Percentiles rank a stretch among this genome's conserved stretches.
phyloP scores from a whole-genome alignment of 2,329 filamentous ascomycete species.

The Xylaria sp. region DNA sequence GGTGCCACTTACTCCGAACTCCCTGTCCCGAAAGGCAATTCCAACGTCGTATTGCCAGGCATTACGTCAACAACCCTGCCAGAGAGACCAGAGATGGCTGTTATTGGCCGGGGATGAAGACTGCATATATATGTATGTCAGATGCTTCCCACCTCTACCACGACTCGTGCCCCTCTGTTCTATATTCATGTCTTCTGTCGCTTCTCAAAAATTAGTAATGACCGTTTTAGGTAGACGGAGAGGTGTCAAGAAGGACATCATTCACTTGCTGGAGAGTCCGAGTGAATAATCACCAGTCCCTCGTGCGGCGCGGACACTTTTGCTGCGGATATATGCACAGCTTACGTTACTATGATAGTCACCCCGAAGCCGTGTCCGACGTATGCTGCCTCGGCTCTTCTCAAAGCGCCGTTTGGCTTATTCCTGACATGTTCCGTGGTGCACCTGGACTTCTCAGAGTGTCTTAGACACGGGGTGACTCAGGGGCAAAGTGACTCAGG shows the following conservation, averaged over 20 bases:
- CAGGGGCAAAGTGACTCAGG: background rate
- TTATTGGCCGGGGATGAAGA: background rate
- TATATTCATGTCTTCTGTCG: background rate
- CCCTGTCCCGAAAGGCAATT: background rate
- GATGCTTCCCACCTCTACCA: conserved; percentile 21
- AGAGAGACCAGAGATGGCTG: background rate
- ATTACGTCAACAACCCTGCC: background rate
- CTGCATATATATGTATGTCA: conserved; percentile 27
- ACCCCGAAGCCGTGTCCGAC: conserved; percentile 1
- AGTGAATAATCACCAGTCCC: background rate
- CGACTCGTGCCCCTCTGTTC: background rate
- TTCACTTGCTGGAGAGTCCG: background rate
- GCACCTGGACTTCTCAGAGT: background rate
- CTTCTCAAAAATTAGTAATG: conserved; percentile 11
- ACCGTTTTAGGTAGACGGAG: background rate
- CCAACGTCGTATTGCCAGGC: background rate
- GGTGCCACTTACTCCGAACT: background rate
- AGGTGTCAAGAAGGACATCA: background rate
- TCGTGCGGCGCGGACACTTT: background rate
- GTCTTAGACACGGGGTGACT: background rate
- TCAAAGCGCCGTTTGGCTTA: background rate
- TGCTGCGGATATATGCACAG: background rate
- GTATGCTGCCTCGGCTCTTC: background rate
- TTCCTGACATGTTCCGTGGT: background rate
- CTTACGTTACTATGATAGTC: background rate